Percentiles rank a stretch among this genome's conserved stretches.
These are phyloP conservation scores for Colletotrichum sp. DNA, from an alignment of 2,329 filamentous ascomycete species.

Conservation along the genomic window DNA sequence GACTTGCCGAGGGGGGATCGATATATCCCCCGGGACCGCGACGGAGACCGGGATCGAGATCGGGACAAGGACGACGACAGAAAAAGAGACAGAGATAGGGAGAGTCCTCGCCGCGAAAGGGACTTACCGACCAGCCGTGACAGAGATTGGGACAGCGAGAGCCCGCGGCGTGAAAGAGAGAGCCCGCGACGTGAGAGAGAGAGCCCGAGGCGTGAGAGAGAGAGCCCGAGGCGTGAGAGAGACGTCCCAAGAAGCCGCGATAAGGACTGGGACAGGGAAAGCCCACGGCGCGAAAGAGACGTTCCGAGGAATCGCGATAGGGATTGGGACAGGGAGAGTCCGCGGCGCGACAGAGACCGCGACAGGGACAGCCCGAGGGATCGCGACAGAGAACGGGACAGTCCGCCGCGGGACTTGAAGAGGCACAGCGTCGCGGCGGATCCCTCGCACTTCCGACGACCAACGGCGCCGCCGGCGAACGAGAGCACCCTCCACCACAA, in stretches of 20 bases:
- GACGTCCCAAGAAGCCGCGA: not conserved
- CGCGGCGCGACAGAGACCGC: constrained; percentile 1
- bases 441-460: constrained; percentile 11
- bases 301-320: constrained; percentile 18
- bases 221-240: not conserved
- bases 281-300: not conserved
- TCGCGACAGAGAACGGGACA: not conserved
- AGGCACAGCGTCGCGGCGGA: constrained; percentile 20
- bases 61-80: constrained; percentile 16
- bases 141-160: constrained; percentile 3
- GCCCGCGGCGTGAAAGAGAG: not conserved
- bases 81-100: constrained; percentile 9
- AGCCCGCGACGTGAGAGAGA: not conserved
- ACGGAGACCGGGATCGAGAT: not conserved
- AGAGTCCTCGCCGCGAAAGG: not conserved
- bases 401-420: constrained; percentile 24
- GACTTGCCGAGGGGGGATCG: constrained; percentile 4
- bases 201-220: not conserved
- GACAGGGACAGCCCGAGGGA: constrained; percentile 9
- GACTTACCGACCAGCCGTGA: not conserved
- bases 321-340: constrained; percentile 24
- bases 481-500: not conserved
- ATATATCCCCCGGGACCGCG: not conserved
- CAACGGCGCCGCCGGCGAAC: constrained; percentile 6
- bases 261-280: not conserved